Conservation (phyloP, 2,329 filamentous ascomycete species). For the Trichoderma guizhouense region DNA sequence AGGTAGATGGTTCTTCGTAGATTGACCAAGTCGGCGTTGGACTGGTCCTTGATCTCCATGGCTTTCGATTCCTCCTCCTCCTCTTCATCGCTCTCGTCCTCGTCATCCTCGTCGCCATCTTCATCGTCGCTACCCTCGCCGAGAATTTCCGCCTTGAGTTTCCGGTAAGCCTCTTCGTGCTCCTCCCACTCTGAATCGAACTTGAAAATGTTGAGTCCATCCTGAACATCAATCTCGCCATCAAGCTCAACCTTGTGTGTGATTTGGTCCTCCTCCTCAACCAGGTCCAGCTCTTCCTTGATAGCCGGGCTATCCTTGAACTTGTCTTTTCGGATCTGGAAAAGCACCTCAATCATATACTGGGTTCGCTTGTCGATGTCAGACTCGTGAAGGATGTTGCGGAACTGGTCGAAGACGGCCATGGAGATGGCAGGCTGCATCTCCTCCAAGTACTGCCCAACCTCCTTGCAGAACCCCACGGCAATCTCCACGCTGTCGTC, state of each 20-base stretch:
- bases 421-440: conserved; percentile 88
- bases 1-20: conserved; percentile 92
- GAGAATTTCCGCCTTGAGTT: conserved; percentile 87
- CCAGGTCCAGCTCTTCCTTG: conserved; percentile 87
- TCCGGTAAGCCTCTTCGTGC: conserved; percentile 86
- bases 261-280: conserved; percentile 97
- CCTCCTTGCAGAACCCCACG: conserved; percentile 86
- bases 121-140: conserved; percentile 89
- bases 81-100: conserved; percentile 68
- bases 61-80: conserved; percentile 76
- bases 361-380: conserved; percentile 98
- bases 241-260: conserved; percentile 83
- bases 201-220: conserved; percentile 93
- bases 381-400: conserved; percentile 91
- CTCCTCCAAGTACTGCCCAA: conserved; percentile 90
- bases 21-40: conserved; percentile 92
- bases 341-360: conserved; percentile 98
- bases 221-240: conserved; percentile 79
- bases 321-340: conserved; percentile 92
- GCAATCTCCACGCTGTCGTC: conserved; percentile 98
- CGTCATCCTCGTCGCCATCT: conserved; percentile 61
- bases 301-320: conserved; percentile 93
- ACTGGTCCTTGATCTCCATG: conserved; percentile 96
- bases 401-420: conserved; percentile 92
- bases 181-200: conserved; percentile 86